Percentiles rank a stretch among this genome's conserved stretches.
These are phyloP conservation scores for Begonia masoniana DNA, from an alignment of 306 rosid genomes.

Conservation along the genomic window DNA sequence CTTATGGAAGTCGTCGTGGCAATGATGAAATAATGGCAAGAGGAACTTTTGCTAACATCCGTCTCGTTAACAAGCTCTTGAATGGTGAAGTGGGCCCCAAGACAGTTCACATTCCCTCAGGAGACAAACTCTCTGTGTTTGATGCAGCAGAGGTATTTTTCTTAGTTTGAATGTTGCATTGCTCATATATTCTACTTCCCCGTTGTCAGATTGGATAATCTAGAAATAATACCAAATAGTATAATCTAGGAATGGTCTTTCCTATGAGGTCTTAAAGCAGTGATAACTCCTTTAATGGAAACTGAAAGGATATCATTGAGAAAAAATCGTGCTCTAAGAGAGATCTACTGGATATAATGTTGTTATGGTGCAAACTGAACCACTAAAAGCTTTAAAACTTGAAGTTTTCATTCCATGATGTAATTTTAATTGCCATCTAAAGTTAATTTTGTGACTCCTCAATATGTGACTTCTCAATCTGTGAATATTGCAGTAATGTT, in stretches of 20 bases:
- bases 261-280: not conserved
- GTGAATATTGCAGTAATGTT: not conserved
- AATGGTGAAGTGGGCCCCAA: constrained; percentile 84
- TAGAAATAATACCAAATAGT: too few relatives aligned
- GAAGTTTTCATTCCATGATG: not conserved
- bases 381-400: not conserved
- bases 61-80: constrained; percentile 81
- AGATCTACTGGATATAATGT: not conserved
- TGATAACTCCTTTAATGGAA: not conserved
- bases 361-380: not conserved
- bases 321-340: too few relatives aligned
- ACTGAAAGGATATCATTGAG: not conserved
- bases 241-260: not conserved
- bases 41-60: constrained; percentile 91
- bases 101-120: constrained; percentile 75
- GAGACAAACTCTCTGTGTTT: constrained; percentile 65
- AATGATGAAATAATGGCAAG: constrained; percentile 96
- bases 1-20: constrained; percentile 91
- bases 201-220: too few relatives aligned
- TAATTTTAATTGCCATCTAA: too few relatives aligned
- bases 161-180: not conserved
- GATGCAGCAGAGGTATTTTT: constrained; percentile 56
- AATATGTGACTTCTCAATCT: not conserved
- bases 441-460: too few relatives aligned
- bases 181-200: too few relatives aligned